phyloP scores from a whole-genome alignment of 2,329 filamentous ascomycete genomes.

The Apiospora arundinis region DNA sequence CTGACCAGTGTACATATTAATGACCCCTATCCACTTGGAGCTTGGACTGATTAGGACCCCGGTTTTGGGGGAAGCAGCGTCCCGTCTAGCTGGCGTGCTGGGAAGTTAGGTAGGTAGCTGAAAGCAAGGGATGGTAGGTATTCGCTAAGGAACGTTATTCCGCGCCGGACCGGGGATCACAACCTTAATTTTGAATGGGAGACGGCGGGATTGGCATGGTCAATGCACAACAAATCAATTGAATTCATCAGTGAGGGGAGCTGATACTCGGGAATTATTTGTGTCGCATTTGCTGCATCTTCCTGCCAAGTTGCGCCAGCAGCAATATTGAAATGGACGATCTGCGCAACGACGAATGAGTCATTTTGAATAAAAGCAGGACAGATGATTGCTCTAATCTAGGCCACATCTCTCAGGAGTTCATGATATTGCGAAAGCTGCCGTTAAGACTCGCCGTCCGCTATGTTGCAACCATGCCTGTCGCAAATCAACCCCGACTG shows the following conservation, averaged over 20 bases:
- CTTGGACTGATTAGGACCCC: conserved; percentile 6
- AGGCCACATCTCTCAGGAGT: background rate
- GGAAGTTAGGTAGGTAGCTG: background rate
- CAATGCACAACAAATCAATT: background rate
- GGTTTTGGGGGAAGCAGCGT: conserved; percentile 9
- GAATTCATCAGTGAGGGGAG: background rate
- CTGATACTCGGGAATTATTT: background rate
- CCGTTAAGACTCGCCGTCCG: conserved; percentile 25
- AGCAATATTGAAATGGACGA: background rate
- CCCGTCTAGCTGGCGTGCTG: background rate
- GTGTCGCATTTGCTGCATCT: background rate
- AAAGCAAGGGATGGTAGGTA: background rate
- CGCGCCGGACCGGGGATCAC: conserved; percentile 4
- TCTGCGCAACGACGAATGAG: background rate
- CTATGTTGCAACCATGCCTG: conserved; percentile 46
- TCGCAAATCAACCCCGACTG: conserved; percentile 47
- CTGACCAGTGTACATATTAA: too few relatives aligned
- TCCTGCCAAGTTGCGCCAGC: background rate
- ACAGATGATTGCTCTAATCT: background rate
- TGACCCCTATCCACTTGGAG: background rate
- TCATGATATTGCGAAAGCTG: conserved; percentile 1
- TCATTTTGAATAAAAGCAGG: too few relatives aligned
- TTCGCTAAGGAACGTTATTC: conserved; percentile 12
- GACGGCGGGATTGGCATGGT: background rate
- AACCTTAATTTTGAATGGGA: conserved; percentile 5